Conservation (phyloP, 441 rosid species). For the Flueggea neowawraea region DNA sequence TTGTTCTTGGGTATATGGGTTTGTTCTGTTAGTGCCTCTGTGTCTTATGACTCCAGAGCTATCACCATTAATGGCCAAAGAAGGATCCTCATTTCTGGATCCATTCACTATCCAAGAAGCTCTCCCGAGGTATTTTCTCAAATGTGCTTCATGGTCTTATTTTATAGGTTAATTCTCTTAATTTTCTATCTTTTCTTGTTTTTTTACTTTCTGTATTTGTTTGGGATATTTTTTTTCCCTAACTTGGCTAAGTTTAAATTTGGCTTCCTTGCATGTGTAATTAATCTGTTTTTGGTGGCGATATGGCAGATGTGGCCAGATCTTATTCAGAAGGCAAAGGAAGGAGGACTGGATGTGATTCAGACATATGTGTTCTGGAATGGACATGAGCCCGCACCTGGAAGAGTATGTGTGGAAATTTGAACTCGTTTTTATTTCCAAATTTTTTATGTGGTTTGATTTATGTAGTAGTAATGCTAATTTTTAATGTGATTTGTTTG, state of each 20-base stretch:
- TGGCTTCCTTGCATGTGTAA: neutral
- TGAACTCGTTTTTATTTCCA: neutral
- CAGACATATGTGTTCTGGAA: conserved; percentile 99
- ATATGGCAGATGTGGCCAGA: conserved; percentile 97
- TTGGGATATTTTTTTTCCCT: neutral
- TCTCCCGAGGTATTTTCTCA: conserved; percentile 71
- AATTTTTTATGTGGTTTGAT: neutral
- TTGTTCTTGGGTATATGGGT: conserved; percentile 32
- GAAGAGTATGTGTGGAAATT: conserved; percentile 45
- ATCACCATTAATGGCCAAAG: conserved; percentile 84
- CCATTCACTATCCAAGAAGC: conserved; percentile 99
- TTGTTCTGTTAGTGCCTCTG: conserved; percentile 58
- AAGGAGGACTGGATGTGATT: conserved; percentile 97
- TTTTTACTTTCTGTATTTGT: neutral
- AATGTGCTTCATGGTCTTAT: neutral
- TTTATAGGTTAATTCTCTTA: neutral
- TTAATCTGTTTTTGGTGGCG: neutral
- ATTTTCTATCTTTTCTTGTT: neutral
- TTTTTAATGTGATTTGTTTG: conserved; percentile 13
- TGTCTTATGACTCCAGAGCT: conserved; percentile 82
- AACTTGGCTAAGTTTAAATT: neutral
- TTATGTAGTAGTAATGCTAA: neutral
- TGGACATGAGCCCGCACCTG: conserved; percentile 92
- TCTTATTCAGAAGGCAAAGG: conserved; percentile 92
- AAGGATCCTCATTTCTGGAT: conserved; percentile 95